These are phyloP conservation scores for Diutina ranongensis DNA, from an alignment of 1,139 yeast genomes.

Conservation along the genomic window DNA sequence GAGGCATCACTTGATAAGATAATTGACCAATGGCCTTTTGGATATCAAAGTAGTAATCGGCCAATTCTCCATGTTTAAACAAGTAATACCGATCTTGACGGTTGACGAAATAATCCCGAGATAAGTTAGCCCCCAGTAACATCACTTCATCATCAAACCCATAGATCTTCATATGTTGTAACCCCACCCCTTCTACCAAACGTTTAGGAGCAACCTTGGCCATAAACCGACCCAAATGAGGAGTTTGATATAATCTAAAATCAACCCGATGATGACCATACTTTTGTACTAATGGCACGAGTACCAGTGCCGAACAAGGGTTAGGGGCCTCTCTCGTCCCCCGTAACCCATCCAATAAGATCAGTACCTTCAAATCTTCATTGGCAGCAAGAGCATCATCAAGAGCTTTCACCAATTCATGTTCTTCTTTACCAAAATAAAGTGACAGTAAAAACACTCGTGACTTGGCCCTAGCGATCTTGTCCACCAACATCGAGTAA, in stretches of 20 bases:
- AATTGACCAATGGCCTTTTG: constrained; percentile 57
- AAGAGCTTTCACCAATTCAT: constrained; percentile 56
- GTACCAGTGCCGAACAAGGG: constrained; percentile 60
- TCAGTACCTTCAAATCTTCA: constrained; percentile 51
- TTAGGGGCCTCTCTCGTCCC: constrained; percentile 91
- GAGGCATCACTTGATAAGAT: constrained; percentile 51
- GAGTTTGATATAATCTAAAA: constrained; percentile 81
- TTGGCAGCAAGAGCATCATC: constrained; percentile 47
- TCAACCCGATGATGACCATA: constrained; percentile 63
- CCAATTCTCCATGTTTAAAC: constrained; percentile 43
- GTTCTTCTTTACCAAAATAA: constrained; percentile 75
- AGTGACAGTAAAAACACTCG: constrained; percentile 76
- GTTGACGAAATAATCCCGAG: constrained; percentile 87
- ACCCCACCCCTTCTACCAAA: constrained; percentile 83
- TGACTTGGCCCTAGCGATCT: constrained; percentile 40
- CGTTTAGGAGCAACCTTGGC: constrained; percentile 65
- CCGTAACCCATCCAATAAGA: constrained; percentile 78
- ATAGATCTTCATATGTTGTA: constrained; percentile 95
- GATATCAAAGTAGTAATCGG: constrained; percentile 63
- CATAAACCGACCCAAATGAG: constrained; percentile 62
- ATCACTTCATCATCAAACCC: constrained; percentile 90
- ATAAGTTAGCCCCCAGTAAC: constrained; percentile 83
- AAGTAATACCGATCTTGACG: constrained; percentile 88
- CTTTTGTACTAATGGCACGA: constrained; percentile 55
- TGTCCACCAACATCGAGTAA: constrained; percentile 46